Evolutionary conservation across 192 early-diverging fungal species (phyloP), one percentile per base, ranked within the genome.

Genomic region (Coemansia asiatica): DNA sequence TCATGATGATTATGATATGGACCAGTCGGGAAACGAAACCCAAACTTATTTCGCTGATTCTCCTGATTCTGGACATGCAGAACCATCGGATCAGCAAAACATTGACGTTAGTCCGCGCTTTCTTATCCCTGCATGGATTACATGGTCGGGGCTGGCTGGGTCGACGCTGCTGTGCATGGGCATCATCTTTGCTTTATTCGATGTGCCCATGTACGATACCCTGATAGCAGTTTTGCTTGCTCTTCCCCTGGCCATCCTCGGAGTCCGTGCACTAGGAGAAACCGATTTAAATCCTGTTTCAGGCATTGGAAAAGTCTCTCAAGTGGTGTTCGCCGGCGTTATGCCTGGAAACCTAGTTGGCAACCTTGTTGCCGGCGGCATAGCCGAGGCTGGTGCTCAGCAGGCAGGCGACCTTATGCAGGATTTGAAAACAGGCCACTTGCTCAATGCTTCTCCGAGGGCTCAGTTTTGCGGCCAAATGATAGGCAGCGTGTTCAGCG

Each of bases 401-500:
- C 88, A 88, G 69, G 84, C 87, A 12, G 89, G 87, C 62, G 91
- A 92, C 58, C 75, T 91, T 67, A 89, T 90, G 84, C 85, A 87
- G 66, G 93, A 95, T 70, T 72, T 95, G 38, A 95, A 95, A 63
- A 95, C 93, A 6, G 93, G 93, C 6, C 91, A 95, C 60, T 48
- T 95, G 25, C 81, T 95, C 46, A 84, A 85, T 28, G 93, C 93
- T 13, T 91, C 90, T 0, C 93, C 93, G 6, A 85, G 87, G 48
- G 88, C 93, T 0, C 93, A 95, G 74, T 95, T 95, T 79, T 84
- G 85, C 60, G 93, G 87, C 7, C 93, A 95, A 65, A 72, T 92
- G 69, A 83, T 93, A 29, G 93, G 93, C 2, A 89, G 90, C 47
- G 70, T 92, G 27, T 85, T 89, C 46, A 88, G 87, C 46, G 87